These are phyloP conservation scores for Sclerotinia minor DNA, from an alignment of 2,329 filamentous ascomycete genomes.

Conservation along the genomic window DNA sequence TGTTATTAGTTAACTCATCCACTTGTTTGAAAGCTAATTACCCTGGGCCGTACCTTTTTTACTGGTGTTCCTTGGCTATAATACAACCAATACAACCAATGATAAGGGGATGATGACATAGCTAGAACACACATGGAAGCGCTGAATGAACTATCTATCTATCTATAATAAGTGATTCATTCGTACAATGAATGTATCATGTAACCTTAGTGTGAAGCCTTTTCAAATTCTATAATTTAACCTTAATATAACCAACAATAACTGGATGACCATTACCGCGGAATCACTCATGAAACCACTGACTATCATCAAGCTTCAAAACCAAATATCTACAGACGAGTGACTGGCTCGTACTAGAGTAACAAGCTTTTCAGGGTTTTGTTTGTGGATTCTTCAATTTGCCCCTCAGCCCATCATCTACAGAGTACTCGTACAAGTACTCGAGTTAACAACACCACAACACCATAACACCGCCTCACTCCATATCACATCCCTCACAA, in stretches of 20 bases:
- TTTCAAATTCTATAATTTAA: no score
- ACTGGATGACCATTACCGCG: not conserved
- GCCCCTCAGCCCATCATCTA: not conserved
- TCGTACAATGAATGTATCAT: no score
- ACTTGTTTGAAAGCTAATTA: not conserved
- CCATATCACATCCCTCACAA: not conserved
- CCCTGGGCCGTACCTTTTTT: constrained; percentile 9
- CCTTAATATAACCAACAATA: no score
- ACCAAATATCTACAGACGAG: no score
- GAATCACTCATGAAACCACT: not conserved
- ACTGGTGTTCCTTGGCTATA: not conserved
- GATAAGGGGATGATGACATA: no score
- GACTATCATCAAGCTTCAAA: no score
- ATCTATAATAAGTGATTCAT: no score
- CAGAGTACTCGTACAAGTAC: no score
- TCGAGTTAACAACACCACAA: not conserved
- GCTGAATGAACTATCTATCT: no score
- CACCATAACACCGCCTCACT: not conserved
- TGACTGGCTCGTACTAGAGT: not conserved
- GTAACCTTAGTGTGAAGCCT: no score
- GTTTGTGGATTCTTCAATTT: not conserved
- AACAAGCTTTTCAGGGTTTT: constrained; percentile 1
- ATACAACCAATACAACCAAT: no score
- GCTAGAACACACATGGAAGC: no score
- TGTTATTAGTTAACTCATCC: not conserved